Base-by-base conservation (phyloP, 2,329 filamentous ascomycete species). In the Penicillium brevicompactum region DNA sequence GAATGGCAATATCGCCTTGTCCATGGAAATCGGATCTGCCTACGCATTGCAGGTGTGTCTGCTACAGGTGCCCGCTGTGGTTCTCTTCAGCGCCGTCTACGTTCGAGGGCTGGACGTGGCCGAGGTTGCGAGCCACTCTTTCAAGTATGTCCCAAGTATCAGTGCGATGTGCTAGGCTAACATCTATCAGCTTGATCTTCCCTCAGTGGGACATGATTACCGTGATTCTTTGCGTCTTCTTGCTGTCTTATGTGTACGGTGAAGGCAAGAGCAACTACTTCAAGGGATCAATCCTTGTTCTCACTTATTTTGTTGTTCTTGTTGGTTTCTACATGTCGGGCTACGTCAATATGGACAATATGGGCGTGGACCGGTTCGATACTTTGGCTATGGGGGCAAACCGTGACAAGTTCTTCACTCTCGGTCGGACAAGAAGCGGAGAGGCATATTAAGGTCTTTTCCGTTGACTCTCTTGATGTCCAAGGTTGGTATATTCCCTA, bases 251-350 rank as follows among this genome's bases (percentile, higher is more conserved):
- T 80, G 93, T 99, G 81, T 96, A 97, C 67, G 91, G 93, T 49
- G 94, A 99, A 77, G 94, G 94, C 40, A 99, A 99, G 85, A 97
- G 92, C 80, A 99, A 99, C 76, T 99, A 99, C 76, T 99, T 99
- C 85, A 99, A 99, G 79, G 94, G 94, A 49, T 96, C 91, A 62
- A 97, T 97, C 65, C 81, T 99, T 49, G 86, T 97, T 60, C 80
- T 99, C 48, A 94, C 91, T 32, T 99, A 99, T 72, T 76, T 97
- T 22, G 94, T 97, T 27, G 91, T 99, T 46, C 80, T 97, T 27
- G 85, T 91, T 43, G 94, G 94, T 1, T 99, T 95, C 79, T 97
- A 91, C 76, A 89, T 96, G 56, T 91, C 91, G 49, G 83, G 84
- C 22, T 88, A 82, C 69, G 82, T 78, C 59, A 81, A 82, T 60